These are phyloP conservation scores for Pseudogymnoascus sp. DNA, from an alignment of 2,329 filamentous ascomycete genomes.

Conservation along the genomic window DNA sequence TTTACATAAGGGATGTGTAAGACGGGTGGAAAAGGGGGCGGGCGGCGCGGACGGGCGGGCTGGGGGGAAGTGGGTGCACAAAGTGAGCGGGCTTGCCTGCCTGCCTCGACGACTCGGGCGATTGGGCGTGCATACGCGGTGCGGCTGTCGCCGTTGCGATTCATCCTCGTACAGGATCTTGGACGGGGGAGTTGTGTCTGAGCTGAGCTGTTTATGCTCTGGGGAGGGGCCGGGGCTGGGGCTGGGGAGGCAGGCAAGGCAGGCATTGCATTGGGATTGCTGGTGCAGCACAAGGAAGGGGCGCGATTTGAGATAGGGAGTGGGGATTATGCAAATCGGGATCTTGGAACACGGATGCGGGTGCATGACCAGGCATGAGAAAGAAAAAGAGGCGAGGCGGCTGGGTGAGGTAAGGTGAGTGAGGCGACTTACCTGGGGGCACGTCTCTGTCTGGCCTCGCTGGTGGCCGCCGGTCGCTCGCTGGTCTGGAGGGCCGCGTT, in stretches of 20 bases:
- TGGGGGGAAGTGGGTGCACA: not conserved
- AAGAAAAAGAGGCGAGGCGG: not conserved
- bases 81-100: not conserved
- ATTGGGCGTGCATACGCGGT: not conserved
- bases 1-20: not conserved
- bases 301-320: not conserved
- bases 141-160: not conserved
- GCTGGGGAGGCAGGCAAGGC: too few species aligned
- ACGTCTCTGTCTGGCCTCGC: not conserved
- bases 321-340: not conserved
- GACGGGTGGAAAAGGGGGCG: not conserved
- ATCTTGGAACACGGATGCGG: not conserved
- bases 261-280: not conserved
- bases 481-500: not conserved
- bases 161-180: not conserved
- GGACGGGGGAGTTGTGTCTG: not conserved
- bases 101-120: not conserved
- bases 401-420: not conserved
- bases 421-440: not conserved
- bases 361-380: not conserved
- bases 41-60: not conserved
- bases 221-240: not conserved
- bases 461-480: not conserved
- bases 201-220: not conserved
- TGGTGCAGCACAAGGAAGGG: not conserved